Percentiles rank a stretch among this genome's conserved stretches.
Conservation (phyloP, 495 filamentous ascomycete genomes). For the Penicillium roqueforti region DNA sequence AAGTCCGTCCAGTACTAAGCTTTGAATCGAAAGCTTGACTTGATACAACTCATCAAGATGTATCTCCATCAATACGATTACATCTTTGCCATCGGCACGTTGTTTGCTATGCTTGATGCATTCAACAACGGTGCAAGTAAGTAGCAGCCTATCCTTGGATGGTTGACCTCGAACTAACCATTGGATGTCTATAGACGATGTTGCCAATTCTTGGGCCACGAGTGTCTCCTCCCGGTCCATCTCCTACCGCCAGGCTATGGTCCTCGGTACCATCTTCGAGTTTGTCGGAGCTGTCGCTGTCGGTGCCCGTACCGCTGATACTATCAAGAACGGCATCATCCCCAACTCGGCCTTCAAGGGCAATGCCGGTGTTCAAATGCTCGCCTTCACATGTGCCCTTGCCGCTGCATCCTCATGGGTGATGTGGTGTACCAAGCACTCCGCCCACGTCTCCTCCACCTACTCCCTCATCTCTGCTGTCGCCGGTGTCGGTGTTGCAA, state of each 20-base stretch:
- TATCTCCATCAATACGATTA: conserved; percentile 59
- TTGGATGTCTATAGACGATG: conserved; percentile 51
- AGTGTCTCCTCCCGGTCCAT: conserved; percentile 65
- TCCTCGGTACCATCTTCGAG: conserved; percentile 63
- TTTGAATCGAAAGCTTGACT: conserved; percentile 3
- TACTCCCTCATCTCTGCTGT: conserved; percentile 62
- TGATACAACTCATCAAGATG: conserved; percentile 36
- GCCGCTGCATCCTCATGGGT: conserved; percentile 53
- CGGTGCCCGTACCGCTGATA: conserved; percentile 55
- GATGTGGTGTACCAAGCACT: conserved; percentile 61
- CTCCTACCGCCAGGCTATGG: conserved; percentile 63
- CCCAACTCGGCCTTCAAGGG: conserved; percentile 43
- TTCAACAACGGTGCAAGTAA: conserved; percentile 66
- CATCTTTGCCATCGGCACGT: conserved; percentile 69
- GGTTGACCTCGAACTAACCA: neutral
- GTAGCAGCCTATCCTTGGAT: conserved; percentile 16
- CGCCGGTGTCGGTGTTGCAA: conserved; percentile 59
- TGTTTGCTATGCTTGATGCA: conserved; percentile 72
- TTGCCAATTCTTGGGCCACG: conserved; percentile 72
- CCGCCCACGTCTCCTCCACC: conserved; percentile 59
- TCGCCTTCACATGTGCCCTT: conserved; percentile 55
- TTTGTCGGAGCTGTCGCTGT: conserved; percentile 56
- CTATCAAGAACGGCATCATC: conserved; percentile 58
- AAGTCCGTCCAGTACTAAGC: neutral
- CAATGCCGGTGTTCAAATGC: conserved; percentile 56